Evolutionary conservation across 208 protist genomes (phyloP).

Genomic region (Wallacemonas sp.): DNA sequence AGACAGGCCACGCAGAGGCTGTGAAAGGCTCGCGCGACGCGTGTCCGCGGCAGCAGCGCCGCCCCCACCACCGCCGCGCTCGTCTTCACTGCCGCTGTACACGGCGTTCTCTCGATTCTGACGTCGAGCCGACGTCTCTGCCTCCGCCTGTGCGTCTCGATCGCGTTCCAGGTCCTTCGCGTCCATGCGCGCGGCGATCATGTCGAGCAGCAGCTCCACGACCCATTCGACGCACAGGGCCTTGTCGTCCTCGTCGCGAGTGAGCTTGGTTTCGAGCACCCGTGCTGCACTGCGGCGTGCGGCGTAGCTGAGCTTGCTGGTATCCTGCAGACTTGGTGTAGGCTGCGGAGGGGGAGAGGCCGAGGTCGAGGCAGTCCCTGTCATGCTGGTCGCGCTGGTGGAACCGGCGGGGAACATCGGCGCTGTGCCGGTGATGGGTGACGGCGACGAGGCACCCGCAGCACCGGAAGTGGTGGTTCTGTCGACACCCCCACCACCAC

Average conservation of each 20-base stretch:
- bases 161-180: slow-evolving; percentile 1
- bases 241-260: slow-evolving; percentile 36
- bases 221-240: slow-evolving; percentile 74
- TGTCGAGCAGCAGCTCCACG: slow-evolving; percentile 45
- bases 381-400: no score
- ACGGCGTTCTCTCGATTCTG: no score
- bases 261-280: slow-evolving; percentile 22
- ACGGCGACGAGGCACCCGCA: no score
- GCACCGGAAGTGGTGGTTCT: no score
- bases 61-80: not conserved
- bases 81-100: slow-evolving; percentile 4
- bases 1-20: no score
- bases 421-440: no score
- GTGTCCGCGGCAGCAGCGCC: not conserved
- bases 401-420: no score
- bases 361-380: not conserved
- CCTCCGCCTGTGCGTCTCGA: not conserved
- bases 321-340: no score
- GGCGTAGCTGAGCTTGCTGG: slow-evolving; percentile 14
- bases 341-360: not conserved
- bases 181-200: slow-evolving; percentile 28
- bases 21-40: not conserved
- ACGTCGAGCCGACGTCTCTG: no score
- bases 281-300: not conserved
- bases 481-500: no score